These are phyloP conservation scores for Alternaria sp. DNA, from an alignment of 2,329 filamentous ascomycete species.

Conservation along the genomic window DNA sequence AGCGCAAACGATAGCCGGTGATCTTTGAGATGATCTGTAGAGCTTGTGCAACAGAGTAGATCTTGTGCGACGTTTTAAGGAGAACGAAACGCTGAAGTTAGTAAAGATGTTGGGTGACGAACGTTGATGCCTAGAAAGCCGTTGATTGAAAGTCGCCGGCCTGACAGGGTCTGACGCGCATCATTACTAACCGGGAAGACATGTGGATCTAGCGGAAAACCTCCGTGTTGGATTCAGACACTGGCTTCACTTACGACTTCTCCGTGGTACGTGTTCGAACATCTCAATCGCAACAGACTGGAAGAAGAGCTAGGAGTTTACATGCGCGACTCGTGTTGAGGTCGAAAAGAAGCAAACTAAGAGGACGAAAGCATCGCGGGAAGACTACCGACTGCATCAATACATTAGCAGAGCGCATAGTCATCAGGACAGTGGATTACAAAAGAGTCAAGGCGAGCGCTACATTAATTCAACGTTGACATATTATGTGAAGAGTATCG, in stretches of 20 bases:
- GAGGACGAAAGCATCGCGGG: not conserved
- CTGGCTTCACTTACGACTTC: not conserved
- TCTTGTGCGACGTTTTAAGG: not conserved
- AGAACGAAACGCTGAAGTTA: not conserved
- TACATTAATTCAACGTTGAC: not conserved
- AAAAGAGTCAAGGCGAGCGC: not conserved
- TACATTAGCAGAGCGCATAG: not conserved
- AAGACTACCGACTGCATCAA: not conserved
- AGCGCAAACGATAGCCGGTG: slow-evolving; percentile 7
- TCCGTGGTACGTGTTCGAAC: not conserved
- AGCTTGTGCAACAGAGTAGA: not conserved
- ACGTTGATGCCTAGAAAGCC: slow-evolving; percentile 14
- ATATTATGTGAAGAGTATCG: not conserved
- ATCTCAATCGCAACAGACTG: not conserved
- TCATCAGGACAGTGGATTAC: not conserved
- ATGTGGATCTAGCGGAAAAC: slow-evolving; percentile 12
- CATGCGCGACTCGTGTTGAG: not conserved
- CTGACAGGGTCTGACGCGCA: not conserved
- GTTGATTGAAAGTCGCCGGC: not conserved
- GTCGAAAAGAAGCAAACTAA: not conserved
- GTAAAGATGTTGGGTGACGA: slow-evolving; percentile 7
- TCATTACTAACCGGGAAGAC: slow-evolving; percentile 2
- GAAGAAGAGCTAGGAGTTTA: not conserved
- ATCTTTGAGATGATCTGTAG: not conserved
- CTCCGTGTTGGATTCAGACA: not conserved